Evolutionary conservation across 352 stramenopile species (phyloP), one percentile per base, ranked within the genome.

Genomic region (Phytophthora megakarya): DNA sequence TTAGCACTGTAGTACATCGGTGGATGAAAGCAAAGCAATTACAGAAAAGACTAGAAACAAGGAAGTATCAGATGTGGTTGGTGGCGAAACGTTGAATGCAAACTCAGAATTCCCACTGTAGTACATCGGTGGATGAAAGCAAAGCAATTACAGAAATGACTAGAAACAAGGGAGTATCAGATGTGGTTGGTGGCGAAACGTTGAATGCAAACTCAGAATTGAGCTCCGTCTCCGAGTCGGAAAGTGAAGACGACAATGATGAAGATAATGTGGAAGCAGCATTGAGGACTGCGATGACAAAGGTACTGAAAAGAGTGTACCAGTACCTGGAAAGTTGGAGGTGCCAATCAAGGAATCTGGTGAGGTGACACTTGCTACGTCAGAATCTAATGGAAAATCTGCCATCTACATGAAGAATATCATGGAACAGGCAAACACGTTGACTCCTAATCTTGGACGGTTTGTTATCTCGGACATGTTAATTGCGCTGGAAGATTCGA

Each of bases 401-500:
- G 45, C 35, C 21, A 38, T 18, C 3, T 35, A 18, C 15, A 3
- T 67, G 23, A 61, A 45, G 19, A 16, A 7, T 6, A 67, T 67
- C 10, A n/a, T 61, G 15, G 51, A 67, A 35, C 33, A 57, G 0
- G 25, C 57, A 15, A 21, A 62, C 30, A 35, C 35, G 3, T 28
- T 67, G 18, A 18, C 50, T 43, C 1, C 13, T 5, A 5, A 25
- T 9, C 40, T 53, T 13, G 35, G 44, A n/a, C 26, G 30, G 19
- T 61, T 57, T 15, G 44, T 68, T 25, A 57, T 63, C 16, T n/a
- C 35, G 15, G 60, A 68, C 9, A 3, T 58, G n/a, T 2, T 63
- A 16, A 5, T 35, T 11, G 51, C 25, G 8, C 18, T 63, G 23
- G 58, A 63, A 63, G 26, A 52, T 3, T 50, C 49, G 18, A 22